Base-by-base conservation (phyloP, 495 filamentous ascomycete species). In the Pyronema domesticum region DNA sequence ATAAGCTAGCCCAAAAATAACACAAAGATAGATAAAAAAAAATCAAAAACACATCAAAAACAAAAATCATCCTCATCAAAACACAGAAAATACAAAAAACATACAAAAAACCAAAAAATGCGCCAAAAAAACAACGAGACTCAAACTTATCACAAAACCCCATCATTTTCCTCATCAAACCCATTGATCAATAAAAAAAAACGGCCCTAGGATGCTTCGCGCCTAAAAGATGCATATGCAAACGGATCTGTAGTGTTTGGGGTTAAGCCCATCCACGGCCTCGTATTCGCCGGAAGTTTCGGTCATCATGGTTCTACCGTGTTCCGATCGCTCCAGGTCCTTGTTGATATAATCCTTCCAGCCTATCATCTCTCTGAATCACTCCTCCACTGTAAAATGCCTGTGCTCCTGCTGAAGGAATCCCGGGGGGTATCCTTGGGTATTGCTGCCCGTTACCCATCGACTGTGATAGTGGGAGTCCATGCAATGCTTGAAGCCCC, bases 221-320 rank as follows among this genome's bases (percentile, higher is more conserved):
- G 54, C 60, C 56, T 59, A 62, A 58, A 61, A 58, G 45, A 63
- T 63, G 61, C 60, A 59, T 23, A 50, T 50, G 47, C 47, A 50
- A 50, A 17, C 13, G 11, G 39, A 13, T 13, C 45, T 23, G 23
- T 30, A 30, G 23, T 30, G 23, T 30, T 30, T 30, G 23, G 23
- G 23, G 23, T 30, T 30, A 30, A 30, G 23, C 23, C 23, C 23
- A 30, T 30, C 23, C 23, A 30, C 23, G 23, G 23, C 23, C 23
- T 30, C 23, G 5, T 30, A 30, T 30, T 30, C 23, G 23, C 23
- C 59, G 57, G 54, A 61, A 61, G 57, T 61, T 61, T 61, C 36
- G 46, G 13, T 49, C 23, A 23, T 49, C 23, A n/a, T 23, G 46
- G 7, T 19, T 33, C 43, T 55, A 55, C 13, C 53, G 18, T 36